Percentiles rank a stretch among this genome's conserved stretches.
Evolutionary conservation across 148 eudicot species (phyloP).

Genomic region (Linanthus parryae): DNA sequence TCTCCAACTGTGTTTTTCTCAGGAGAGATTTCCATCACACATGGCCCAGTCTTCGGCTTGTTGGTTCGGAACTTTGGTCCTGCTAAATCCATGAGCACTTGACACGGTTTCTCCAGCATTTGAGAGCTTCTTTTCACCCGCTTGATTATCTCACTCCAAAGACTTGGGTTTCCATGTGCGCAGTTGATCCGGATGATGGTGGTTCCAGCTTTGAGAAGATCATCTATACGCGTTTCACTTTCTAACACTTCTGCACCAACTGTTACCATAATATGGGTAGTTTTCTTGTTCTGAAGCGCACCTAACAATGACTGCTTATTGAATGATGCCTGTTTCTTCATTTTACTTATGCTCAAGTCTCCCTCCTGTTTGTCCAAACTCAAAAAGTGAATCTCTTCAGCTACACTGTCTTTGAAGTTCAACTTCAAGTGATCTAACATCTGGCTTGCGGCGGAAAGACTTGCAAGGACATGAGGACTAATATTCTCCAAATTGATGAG

Average conservation of each 20-base stretch:
- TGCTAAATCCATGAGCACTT: conserved; percentile 61
- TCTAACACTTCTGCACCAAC: conserved; percentile 38
- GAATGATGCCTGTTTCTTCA: conserved; percentile 28
- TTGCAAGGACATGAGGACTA: conserved; percentile 35
- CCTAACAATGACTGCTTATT: conserved; percentile 35
- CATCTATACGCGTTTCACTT: conserved; percentile 26
- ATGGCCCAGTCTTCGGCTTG: conserved; percentile 34
- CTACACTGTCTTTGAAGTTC: not conserved
- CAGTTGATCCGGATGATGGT: conserved; percentile 50
- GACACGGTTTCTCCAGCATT: conserved; percentile 50
- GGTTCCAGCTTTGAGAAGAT: conserved; percentile 39
- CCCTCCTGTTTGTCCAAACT: conserved; percentile 6
- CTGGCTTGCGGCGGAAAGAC: conserved; percentile 38
- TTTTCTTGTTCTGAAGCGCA: conserved; percentile 26
- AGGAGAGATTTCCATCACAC: conserved; percentile 45
- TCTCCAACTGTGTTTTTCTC: conserved; percentile 34
- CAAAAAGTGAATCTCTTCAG: conserved; percentile 11
- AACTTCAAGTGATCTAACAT: conserved; percentile 22
- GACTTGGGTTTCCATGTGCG: conserved; percentile 48
- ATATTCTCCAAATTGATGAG: conserved; percentile 43
- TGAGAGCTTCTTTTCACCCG: conserved; percentile 39
- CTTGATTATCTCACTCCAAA: conserved; percentile 50
- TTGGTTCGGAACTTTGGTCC: conserved; percentile 60
- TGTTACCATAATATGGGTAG: conserved; percentile 56
- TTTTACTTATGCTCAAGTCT: conserved; percentile 14